These are phyloP conservation scores for Dactylellina sp. DNA, from an alignment of 2,329 filamentous ascomycete species.

Conservation along the genomic window DNA sequence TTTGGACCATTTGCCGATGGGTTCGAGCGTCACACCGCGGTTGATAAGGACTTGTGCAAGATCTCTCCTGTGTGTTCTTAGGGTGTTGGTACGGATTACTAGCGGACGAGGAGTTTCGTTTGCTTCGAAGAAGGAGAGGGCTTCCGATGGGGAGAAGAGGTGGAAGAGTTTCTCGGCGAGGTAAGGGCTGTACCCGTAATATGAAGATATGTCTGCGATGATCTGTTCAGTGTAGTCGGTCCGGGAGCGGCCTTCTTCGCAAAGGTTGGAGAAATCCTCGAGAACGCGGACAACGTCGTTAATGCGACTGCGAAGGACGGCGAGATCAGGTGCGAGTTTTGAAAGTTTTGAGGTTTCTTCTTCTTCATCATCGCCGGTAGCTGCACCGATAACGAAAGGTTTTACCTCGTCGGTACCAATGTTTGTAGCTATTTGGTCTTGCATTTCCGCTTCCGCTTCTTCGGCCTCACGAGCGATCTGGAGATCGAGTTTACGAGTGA, in stretches of 20 bases:
- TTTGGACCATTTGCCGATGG: slow-evolving; percentile 98
- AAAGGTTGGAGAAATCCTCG: slow-evolving; percentile 85
- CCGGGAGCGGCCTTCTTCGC: slow-evolving; percentile 82
- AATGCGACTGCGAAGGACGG: slow-evolving; percentile 86
- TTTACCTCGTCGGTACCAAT: slow-evolving; percentile 76
- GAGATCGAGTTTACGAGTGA: slow-evolving; percentile 85
- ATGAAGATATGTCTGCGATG: slow-evolving; percentile 90
- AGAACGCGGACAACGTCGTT: slow-evolving; percentile 93
- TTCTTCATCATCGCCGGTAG: slow-evolving; percentile 70
- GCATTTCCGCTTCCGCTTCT: slow-evolving; percentile 84
- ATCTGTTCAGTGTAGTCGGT: slow-evolving; percentile 89
- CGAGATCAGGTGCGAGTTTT: slow-evolving; percentile 85
- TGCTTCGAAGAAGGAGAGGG: slow-evolving; percentile 97
- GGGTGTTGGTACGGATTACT: slow-evolving; percentile 95
- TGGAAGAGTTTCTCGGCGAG: slow-evolving; percentile 96
- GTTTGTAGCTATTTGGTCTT: slow-evolving; percentile 84
- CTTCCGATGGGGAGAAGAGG: slow-evolving; percentile 91
- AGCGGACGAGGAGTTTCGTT: slow-evolving; percentile 95
- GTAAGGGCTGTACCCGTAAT: slow-evolving; percentile 95
- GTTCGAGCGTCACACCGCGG: slow-evolving; percentile 93
- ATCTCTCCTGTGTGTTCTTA: slow-evolving; percentile 80
- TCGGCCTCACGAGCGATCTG: slow-evolving; percentile 81
- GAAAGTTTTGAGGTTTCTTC: slow-evolving; percentile 70
- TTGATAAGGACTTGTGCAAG: slow-evolving; percentile 95
- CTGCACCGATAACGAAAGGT: slow-evolving; percentile 73